These are phyloP conservation scores for Kurtzmaniella natalensis DNA, from an alignment of 1,139 yeast genomes.

Conservation along the genomic window DNA sequence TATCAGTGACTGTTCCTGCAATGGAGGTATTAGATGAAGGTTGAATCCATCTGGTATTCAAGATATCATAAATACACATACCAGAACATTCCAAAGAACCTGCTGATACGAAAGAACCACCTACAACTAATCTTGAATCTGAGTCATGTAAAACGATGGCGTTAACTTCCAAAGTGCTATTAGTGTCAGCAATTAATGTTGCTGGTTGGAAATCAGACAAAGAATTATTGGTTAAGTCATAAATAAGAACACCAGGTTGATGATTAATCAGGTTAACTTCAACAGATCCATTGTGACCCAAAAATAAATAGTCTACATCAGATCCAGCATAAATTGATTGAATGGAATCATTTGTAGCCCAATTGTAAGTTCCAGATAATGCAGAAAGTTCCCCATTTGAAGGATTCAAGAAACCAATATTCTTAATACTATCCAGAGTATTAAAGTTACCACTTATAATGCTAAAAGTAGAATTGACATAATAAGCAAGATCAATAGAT, in stretches of 20 bases:
- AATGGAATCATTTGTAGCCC: conserved; percentile 35
- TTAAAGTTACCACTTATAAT: conserved; percentile 49
- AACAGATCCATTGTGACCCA: conserved; percentile 51
- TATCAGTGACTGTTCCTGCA: conserved; percentile 49
- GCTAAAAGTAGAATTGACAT: conserved; percentile 46
- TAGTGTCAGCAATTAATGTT: conserved; percentile 20
- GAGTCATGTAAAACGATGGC: conserved; percentile 51
- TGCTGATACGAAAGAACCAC: conserved; percentile 67
- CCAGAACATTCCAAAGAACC: conserved; percentile 58
- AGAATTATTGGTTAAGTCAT: conserved; percentile 39
- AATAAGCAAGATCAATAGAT: conserved; percentile 32
- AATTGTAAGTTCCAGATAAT: conserved; percentile 27
- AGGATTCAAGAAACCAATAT: conserved; percentile 41
- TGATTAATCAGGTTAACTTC: conserved; percentile 16
- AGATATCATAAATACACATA: conserved; percentile 64
- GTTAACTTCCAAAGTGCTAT: conserved; percentile 37
- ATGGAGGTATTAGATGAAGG: conserved; percentile 40
- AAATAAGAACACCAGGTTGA: conserved; percentile 47
- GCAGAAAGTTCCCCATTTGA: conserved; percentile 20
- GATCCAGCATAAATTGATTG: conserved; percentile 41
- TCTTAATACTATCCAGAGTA: conserved; percentile 13
- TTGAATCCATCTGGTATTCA: conserved; percentile 50
- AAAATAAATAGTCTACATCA: conserved; percentile 32
- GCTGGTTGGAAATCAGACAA: conserved; percentile 48
- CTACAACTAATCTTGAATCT: conserved; percentile 56